Evolutionary conservation across 2,329 filamentous ascomycete species (phyloP), one percentile per base, ranked within the genome.

Genomic region (Phialophora macrospora): DNA sequence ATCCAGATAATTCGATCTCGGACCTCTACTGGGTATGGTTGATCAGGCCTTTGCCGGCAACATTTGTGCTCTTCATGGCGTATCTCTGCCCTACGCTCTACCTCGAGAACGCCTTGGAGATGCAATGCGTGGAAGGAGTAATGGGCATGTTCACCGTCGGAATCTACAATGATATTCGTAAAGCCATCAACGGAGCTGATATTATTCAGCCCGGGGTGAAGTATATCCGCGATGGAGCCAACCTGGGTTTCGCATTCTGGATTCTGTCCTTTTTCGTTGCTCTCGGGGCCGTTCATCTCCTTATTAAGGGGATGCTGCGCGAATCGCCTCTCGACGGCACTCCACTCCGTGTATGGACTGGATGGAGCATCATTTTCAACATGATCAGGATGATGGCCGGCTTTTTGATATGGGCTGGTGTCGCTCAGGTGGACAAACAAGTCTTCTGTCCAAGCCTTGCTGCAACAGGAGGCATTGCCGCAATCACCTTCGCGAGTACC

Each of bases 231-330:
- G 28, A 34, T 28, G 52, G 52, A 55, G 52, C 52, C 52, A 55
- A 55, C 3, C 14, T 55, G 26, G 52, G 52, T 4, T 34, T 55
- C 26, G 26, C 52, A 7, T 55, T 55, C 28, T 55, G 52, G 52
- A 34, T 55, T 28, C 52, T 32, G 26, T 55, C 52, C 52, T 55
- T 55, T n/a, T 22, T 55, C 52, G 52, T 55, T 30, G 52, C 52
- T 17, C 17, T 32, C 5, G 26, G 6, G 5, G 26, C 14, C 12
- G 28, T 55, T 30, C 4, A 3, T 17, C 30, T 32, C 5, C 52
- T 55, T 17, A 22, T 32, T 7, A 28, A 32, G 2, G 52, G 52
- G n/a, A 32, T 55, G 14, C 11, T 34, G 52, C 52, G 26, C 26
- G n/a, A 20, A 11, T 34, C 12, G 26, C 52, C 52, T n/a, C 52